Conservation (phyloP, 2,329 filamentous ascomycete genomes). For the Teratosphaeria viscida region DNA sequence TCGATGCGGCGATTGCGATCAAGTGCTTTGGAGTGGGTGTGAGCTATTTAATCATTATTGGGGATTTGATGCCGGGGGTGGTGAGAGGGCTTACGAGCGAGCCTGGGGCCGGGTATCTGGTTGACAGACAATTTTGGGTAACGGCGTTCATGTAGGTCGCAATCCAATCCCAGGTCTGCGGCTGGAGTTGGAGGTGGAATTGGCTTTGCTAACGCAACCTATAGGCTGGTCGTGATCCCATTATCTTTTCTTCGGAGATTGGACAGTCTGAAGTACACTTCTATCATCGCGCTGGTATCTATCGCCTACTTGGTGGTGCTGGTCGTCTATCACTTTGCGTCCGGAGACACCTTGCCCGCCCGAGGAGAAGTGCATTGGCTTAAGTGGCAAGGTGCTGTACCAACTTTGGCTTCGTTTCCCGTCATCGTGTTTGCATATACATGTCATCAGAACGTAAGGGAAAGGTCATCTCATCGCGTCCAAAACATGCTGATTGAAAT, state of each 20-base stretch:
- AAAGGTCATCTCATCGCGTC: too few relatives aligned
- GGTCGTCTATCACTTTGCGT: conserved; percentile 82
- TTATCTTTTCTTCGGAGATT: conserved; percentile 82
- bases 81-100: conserved; percentile 63
- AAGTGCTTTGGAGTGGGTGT: conserved; percentile 98
- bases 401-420: conserved; percentile 74
- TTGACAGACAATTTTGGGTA: conserved; percentile 93
- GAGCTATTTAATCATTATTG: conserved; percentile 97
- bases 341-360: conserved; percentile 62
- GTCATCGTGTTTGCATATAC: conserved; percentile 99
- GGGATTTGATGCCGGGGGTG: conserved; percentile 94
- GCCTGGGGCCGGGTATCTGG: conserved; percentile 57
- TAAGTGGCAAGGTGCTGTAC: conserved; percentile 66
- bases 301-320: conserved; percentile 91
- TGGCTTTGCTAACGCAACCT: neutral
- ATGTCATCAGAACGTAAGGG: conserved; percentile 84
- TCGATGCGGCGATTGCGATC: conserved; percentile 89
- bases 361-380: conserved; percentile 67
- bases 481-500: neutral
- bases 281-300: conserved; percentile 77
- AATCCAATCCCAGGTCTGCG: neutral
- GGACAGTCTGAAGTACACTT: conserved; percentile 96
- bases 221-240: conserved; percentile 79
- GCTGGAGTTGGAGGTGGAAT: neutral
- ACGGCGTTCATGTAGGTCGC: conserved; percentile 76